phyloP scores from a whole-genome alignment of 2,329 filamentous ascomycete species.

The Fusarium concolor region DNA sequence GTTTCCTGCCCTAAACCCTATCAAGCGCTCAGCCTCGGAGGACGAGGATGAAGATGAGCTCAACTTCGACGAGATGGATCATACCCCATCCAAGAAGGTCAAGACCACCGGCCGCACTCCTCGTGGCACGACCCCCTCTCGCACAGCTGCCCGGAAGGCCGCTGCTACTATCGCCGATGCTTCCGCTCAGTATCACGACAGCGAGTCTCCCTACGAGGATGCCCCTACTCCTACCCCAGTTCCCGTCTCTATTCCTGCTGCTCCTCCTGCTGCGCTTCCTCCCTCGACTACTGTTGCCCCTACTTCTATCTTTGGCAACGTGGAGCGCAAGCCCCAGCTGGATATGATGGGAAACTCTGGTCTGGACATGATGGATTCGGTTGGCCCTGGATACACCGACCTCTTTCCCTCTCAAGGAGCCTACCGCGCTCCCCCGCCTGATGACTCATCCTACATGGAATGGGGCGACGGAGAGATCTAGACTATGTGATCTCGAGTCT shows the following conservation, averaged over 20 bases:
- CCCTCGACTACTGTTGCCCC: slow-evolving; percentile 9
- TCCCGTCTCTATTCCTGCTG: slow-evolving; percentile 2
- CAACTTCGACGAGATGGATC: slow-evolving; percentile 50
- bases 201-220: slow-evolving; percentile 45
- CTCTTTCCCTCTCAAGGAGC: neutral
- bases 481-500: neutral
- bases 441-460: slow-evolving; percentile 30
- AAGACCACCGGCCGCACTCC: slow-evolving; percentile 41
- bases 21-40: slow-evolving; percentile 46
- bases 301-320: slow-evolving; percentile 40
- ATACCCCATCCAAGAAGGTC: slow-evolving; percentile 54
- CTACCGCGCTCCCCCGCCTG: neutral
- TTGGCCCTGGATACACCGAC: neutral
- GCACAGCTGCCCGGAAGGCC: slow-evolving; percentile 50
- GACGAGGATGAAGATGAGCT: slow-evolving; percentile 47
- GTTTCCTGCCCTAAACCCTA: slow-evolving; percentile 20
- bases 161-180: slow-evolving; percentile 51
- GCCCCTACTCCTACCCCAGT: slow-evolving; percentile 23
- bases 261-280: neutral
- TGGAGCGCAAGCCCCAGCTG: slow-evolving; percentile 31
- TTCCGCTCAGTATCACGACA: slow-evolving; percentile 45
- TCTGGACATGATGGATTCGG: slow-evolving; percentile 11
- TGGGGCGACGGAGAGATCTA: slow-evolving; percentile 54
- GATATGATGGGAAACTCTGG: neutral
- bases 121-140: slow-evolving; percentile 46